Evolutionary conservation across 2,329 filamentous ascomycete species (phyloP).

Genomic region (Teratosphaeria viscida): DNA sequence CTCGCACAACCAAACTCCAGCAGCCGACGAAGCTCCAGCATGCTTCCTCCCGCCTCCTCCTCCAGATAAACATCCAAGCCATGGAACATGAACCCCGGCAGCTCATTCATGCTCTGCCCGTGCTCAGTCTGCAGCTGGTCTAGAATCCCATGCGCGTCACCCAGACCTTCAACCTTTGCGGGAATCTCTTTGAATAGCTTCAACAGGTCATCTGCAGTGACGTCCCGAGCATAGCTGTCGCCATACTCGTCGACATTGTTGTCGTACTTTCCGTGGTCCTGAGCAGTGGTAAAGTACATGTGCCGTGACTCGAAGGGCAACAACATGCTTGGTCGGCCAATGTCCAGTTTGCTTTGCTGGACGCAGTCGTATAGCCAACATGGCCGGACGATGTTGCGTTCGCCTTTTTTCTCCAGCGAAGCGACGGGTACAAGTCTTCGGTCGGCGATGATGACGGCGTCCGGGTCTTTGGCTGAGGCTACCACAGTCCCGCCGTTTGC

Average conservation of each 20-base stretch:
- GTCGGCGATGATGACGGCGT: constrained; percentile 68
- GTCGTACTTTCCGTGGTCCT: constrained; percentile 44
- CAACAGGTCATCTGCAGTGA: constrained; percentile 53
- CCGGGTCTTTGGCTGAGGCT: constrained; percentile 56
- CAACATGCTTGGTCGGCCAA: constrained; percentile 44
- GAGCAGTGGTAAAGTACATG: constrained; percentile 58
- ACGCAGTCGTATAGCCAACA: constrained; percentile 79
- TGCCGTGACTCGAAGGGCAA: constrained; percentile 60
- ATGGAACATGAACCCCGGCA: constrained; percentile 45
- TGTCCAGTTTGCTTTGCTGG: constrained; percentile 45
- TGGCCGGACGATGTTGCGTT: constrained; percentile 64
- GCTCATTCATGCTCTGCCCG: constrained; percentile 42
- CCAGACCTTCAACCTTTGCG: constrained; percentile 34
- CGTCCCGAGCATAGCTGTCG: constrained; percentile 72
- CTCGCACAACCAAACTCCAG: constrained; percentile 58
- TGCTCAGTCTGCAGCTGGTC: constrained; percentile 43
- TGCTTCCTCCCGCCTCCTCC: constrained; percentile 20
- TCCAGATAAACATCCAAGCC: constrained; percentile 37
- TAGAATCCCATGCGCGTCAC: constrained; percentile 44
- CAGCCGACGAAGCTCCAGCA: constrained; percentile 2
- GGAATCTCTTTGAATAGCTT: constrained; percentile 41
- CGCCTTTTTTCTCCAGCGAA: constrained; percentile 63
- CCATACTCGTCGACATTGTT: constrained; percentile 63
- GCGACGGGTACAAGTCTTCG: constrained; percentile 71
- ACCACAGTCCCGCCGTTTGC: constrained; percentile 70